Base-by-base conservation (phyloP, 2,329 filamentous ascomycete species). In the Cladophialophora carrionii region DNA sequence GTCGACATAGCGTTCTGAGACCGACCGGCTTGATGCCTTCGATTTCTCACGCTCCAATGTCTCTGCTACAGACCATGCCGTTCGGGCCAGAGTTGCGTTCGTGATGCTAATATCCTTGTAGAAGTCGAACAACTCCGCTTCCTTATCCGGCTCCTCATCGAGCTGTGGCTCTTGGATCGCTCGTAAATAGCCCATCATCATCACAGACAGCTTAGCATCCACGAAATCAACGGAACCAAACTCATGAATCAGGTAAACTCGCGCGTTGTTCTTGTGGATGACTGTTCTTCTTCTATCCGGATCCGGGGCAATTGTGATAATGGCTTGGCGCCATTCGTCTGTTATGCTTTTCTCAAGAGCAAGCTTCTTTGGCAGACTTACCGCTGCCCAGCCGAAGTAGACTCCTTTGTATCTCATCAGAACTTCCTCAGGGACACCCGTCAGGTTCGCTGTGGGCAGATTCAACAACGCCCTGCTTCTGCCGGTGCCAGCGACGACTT, bases 371-470 rank as follows among this genome's bases (percentile, higher is more conserved):
- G 78, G 76, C 1, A 80, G 67, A 24, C 29, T 57, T 1, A 86
- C 71, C 0, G 81, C 76, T 0, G 82, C 84, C 88, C 88, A 90
- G 2, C 86, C 87, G 46, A 88, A 86, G 71, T 88, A 90, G 6
- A 88, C 81, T 0, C 88, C 88, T 12, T 79, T 76, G 57, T 90
- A 78, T 2, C 83, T 81, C 67, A 84, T 76, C 24, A 80, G 77
- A 48, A 88, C 73, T 37, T 84, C 79, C 29, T 83, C 82, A 0
- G 84, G 78, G 0, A 88, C 78, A 9, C 79, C 81, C 0, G 71
- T 71, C 1, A 90, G 74, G 64, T 83, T 86, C 0, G 86, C 82
- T 0, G 83, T 86, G 0, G 85, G 84, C 1, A 83, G 76, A 0
- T 81, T 81, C 5, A 82, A 75, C 43, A 81, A 75, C 10, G 71